Base-by-base conservation (phyloP, 23 red algal genomes). In the Pyropia yezoensis region DNA sequence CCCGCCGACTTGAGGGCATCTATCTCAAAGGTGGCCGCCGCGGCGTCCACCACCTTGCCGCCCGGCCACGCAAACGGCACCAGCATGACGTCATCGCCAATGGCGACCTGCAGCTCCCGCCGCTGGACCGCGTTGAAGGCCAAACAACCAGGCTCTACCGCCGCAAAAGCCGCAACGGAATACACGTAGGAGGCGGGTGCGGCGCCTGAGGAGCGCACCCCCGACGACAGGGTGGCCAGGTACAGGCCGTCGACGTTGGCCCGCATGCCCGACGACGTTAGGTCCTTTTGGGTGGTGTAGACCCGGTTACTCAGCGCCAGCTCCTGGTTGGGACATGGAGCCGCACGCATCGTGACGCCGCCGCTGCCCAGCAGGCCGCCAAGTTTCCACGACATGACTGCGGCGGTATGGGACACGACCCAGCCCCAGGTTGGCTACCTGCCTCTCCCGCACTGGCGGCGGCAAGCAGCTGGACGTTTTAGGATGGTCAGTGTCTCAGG, bases 91-190 rank as follows among this genome's bases (percentile, higher is more conserved):
- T 66, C 54, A 58, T 96, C 92, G 18, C 71, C 28, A n/a, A 96
- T 68, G 26, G 82, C 92, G 12, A 96, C 71, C 29, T 79, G 83
- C 52, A 90, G 73, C 47, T 96, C 92, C 33, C 75, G 45, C 23
- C 92, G 75, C 60, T 96, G 92, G 24, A 90, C 81, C 26, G 82
- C 51, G 66, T 96, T 96, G 47, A 96, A 74, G 2, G 65, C 92
- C 13, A 89, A 18, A 1, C 71, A 68, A 8, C 71, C 78, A 3
- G 62, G 66, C 60, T 82, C 63, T n/a, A 90, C 79, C 14, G 33
- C 58, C 1, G 59, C 50, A 29, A 75, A 61, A 30, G 65, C 34
- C n/a, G 27, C 49, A 33, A 83, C 55, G 14, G 71, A 27, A 59
- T 96, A 96, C 19, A 75, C 70, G 22, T 27, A 85, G 1, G 39